Base-by-base conservation (phyloP, 495 filamentous ascomycete species). In the Penicillium lagena region DNA sequence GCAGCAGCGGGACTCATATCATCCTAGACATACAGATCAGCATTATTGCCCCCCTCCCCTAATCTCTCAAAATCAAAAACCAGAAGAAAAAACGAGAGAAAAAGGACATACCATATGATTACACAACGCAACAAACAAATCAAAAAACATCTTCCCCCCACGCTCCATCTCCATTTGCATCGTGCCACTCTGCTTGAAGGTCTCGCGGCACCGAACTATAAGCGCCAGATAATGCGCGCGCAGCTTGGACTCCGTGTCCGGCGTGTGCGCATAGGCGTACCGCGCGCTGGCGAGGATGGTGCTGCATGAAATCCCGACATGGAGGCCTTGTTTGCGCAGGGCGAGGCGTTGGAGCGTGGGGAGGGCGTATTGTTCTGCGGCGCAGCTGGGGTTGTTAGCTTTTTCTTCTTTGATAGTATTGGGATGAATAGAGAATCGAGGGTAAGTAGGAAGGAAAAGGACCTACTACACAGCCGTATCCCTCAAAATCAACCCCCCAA, bases 131-230 rank as follows among this genome's bases (percentile, higher is more conserved):
- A 95, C 89, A 64, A 95, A 95, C 46, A 95, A 68, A 66, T 95
- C 89, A 64, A 95, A 95, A 71, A 94, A 94, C 56, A 95, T 67
- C 56, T 83, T 83, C 48, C 87, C 87, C 14, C 89, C 89, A 51
- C 75, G 75, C 62, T 88, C 84, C 89, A 95, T 95, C 72, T 95
- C 89, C 55, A 85, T 78, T 67, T 95, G 89, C 89, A 95, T 94
- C n/a, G 89, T 95, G 49, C 89, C 89, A 65, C 88, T 94, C 32
- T 86, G 72, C 75, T 93, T 96, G 72, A 96, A 96, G 4, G 87
- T 95, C 49, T 73, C 74, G 48, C 88, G 75, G 56, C 81, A 83
- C 50, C 89, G 77, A 52, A 96, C 90, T 64, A 96, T 94, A 59
- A 96, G 76, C 22, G 89, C 89, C 17, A 96, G 81, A 56, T 95